Conservation (phyloP, 352 stramenopile genomes). For the Globisporangium cylindrosporum region DNA sequence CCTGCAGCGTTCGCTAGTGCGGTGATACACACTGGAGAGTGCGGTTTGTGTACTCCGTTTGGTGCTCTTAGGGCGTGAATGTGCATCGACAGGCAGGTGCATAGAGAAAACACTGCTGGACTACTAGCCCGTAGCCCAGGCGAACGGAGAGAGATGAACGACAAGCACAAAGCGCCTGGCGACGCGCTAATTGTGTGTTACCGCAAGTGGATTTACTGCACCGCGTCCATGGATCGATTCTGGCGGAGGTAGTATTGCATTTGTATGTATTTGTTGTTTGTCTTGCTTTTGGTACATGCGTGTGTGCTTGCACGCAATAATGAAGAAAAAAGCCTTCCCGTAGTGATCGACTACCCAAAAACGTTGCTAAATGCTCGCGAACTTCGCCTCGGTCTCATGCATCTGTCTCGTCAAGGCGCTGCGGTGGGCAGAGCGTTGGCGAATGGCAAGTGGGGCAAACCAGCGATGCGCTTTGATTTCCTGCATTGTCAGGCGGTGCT, state of each 20-base stretch:
- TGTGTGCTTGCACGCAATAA: not conserved
- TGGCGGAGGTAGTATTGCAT: not conserved
- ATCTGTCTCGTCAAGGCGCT: constrained; percentile 7
- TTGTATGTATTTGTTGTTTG: not conserved
- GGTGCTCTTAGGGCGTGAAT: not conserved
- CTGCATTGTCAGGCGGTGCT: constrained; percentile 53
- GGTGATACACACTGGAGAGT: not conserved
- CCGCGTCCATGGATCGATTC: not conserved
- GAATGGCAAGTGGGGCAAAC: constrained; percentile 57
- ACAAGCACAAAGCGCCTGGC: not conserved
- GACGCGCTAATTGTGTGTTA: not conserved
- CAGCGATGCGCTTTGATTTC: constrained; percentile 78
- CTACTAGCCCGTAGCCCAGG: not conserved
- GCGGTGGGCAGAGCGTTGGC: constrained; percentile 40
- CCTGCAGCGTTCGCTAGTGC: not conserved
- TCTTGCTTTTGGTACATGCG: constrained; percentile 5
- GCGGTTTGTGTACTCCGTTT: no score
- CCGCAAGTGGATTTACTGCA: not conserved
- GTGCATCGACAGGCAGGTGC: not conserved
- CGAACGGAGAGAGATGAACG: not conserved
- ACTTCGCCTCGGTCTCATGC: constrained; percentile 1
- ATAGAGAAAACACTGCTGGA: not conserved
- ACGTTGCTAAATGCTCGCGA: not conserved
- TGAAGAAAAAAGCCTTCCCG: not conserved
- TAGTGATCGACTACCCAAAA: not conserved